Evolutionary conservation across 75 land plant species (phyloP).

Genomic region (Pinus tabuliformis): DNA sequence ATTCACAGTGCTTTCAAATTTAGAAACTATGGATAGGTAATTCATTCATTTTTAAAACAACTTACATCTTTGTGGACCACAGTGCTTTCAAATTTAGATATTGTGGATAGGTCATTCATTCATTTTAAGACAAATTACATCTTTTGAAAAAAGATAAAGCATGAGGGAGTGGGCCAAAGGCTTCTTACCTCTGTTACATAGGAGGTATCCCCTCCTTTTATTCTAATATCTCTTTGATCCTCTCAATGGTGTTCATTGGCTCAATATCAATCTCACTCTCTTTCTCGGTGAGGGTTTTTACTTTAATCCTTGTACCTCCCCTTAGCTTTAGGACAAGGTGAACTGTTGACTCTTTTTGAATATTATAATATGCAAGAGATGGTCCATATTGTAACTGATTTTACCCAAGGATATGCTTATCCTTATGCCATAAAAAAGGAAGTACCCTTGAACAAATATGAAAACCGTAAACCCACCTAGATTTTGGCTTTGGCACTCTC

Average conservation of each 20-base stretch:
- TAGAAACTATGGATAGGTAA: no score
- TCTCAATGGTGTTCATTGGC: slow-evolving; percentile 54
- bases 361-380: background rate
- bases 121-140: no score
- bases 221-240: slow-evolving; percentile 61
- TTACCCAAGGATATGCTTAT: no score
- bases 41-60: no score
- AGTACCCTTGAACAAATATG: no score
- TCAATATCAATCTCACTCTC: slow-evolving; percentile 67
- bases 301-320: slow-evolving; percentile 67
- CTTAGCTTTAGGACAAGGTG: slow-evolving; percentile 24
- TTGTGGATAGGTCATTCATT: no score
- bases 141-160: no score
- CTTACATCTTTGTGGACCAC: no score
- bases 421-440: no score
- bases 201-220: slow-evolving; percentile 70
- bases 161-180: no score
- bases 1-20: no score
- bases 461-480: background rate
- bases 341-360: background rate
- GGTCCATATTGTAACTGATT: background rate
- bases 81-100: no score
- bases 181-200: slow-evolving; percentile 45
- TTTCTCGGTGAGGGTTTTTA: slow-evolving; percentile 59
- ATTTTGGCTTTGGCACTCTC: slow-evolving; percentile 11